These are phyloP conservation scores for Pleodorina starrii DNA, from an alignment of 139 green algal genomes.

Conservation along the genomic window DNA sequence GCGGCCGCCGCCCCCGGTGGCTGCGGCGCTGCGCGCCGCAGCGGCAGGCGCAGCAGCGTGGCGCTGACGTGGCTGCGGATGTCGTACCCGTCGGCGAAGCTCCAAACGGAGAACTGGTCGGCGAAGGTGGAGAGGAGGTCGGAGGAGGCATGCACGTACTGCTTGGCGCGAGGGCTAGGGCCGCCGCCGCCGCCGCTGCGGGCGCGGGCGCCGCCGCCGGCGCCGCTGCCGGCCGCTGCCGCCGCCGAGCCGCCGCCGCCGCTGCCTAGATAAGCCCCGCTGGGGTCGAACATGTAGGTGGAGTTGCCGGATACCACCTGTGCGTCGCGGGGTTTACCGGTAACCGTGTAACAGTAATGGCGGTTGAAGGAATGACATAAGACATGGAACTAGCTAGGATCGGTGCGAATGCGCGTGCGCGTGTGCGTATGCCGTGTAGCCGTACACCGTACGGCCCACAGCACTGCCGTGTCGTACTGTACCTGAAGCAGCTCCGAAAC, in stretches of 20 bases:
- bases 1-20: neutral
- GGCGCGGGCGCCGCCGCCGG: slow-evolving; percentile 6
- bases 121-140: slow-evolving; percentile 67
- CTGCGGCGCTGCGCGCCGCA: slow-evolving; percentile 60
- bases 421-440: too few species aligned
- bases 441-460: too few species aligned
- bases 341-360: too few species aligned
- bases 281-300: slow-evolving; percentile 80
- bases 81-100: slow-evolving; percentile 43
- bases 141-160: slow-evolving; percentile 62
- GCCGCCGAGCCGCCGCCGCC: neutral
- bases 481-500: slow-evolving; percentile 68
- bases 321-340: too few species aligned
- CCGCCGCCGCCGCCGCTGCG: neutral
- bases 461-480: too few species aligned
- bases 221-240: neutral
- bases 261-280: slow-evolving; percentile 57
- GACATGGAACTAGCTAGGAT: too few species aligned
- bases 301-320: slow-evolving; percentile 60
- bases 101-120: slow-evolving; percentile 62
- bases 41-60: slow-evolving; percentile 75
- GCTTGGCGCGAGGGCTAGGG: slow-evolving; percentile 46
- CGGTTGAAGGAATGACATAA: too few species aligned
- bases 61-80: slow-evolving; percentile 1
- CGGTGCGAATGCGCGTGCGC: too few species aligned